phyloP scores from a whole-genome alignment of 805 yeast genomes.

The Nematodospora valgi region DNA sequence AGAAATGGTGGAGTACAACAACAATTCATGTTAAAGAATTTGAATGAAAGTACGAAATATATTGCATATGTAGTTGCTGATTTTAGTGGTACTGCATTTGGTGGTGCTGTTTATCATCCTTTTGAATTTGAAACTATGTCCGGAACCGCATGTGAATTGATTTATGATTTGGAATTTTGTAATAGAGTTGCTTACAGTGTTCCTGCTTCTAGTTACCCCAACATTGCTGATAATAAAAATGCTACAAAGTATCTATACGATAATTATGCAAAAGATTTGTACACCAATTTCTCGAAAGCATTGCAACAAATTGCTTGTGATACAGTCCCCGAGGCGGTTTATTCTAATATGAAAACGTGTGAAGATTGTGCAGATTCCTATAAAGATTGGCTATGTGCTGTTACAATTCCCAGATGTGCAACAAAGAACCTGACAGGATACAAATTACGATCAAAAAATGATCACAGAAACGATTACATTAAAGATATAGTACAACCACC shows the following conservation, averaged over 20 bases:
- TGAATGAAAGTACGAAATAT: conserved; percentile 61
- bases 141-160: conserved; percentile 61
- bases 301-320: conserved; percentile 77
- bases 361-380: conserved; percentile 68
- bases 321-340: conserved; percentile 58
- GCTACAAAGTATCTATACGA: conserved; percentile 50
- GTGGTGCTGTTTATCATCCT: conserved; percentile 62
- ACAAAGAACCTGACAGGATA: conserved; percentile 46
- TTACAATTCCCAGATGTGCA: conserved; percentile 83
- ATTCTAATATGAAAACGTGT: conserved; percentile 74
- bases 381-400: conserved; percentile 85
- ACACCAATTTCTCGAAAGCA: conserved; percentile 68
- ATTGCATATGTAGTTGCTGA: conserved; percentile 58
- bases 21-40: conserved; percentile 58
- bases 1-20: conserved; percentile 52
- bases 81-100: conserved; percentile 30
- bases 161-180: conserved; percentile 77
- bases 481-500: conserved; percentile 51
- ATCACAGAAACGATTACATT: conserved; percentile 53
- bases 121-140: conserved; percentile 56
- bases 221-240: conserved; percentile 5
- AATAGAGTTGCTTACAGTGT: conserved; percentile 81
- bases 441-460: conserved; percentile 40
- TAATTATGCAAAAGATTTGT: conserved; percentile 51
- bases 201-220: conserved; percentile 42